phyloP scores from a whole-genome alignment of 2,329 filamentous ascomycete species.

The Xylaria sp. region DNA sequence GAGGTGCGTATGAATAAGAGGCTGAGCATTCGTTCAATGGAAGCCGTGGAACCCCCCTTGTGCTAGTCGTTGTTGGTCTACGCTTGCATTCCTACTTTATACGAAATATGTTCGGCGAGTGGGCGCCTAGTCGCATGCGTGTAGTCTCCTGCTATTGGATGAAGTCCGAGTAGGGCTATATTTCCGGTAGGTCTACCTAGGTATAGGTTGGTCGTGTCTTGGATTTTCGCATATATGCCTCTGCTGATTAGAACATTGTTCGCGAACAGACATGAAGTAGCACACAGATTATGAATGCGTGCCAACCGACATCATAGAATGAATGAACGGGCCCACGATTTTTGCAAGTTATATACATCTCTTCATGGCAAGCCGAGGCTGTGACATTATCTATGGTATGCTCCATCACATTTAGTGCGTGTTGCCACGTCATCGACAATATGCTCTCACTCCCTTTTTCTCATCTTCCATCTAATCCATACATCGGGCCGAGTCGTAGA shows the following conservation, averaged over 20 bases:
- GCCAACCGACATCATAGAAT: not conserved
- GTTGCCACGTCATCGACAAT: constrained; percentile 12
- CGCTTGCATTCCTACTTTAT: not conserved
- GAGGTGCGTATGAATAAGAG: not conserved
- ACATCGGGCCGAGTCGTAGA: constrained; percentile 9
- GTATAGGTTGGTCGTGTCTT: not conserved
- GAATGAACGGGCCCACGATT: not conserved
- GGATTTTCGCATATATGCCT: not conserved
- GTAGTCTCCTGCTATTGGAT: not conserved
- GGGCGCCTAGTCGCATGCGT: not conserved
- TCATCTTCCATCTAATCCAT: constrained; percentile 22
- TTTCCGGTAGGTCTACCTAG: not conserved
- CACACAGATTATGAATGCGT: not conserved
- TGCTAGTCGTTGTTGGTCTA: not conserved
- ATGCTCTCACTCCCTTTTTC: constrained; percentile 11
- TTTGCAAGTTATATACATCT: not conserved
- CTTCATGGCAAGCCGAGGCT: constrained; percentile 19
- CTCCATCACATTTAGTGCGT: constrained; percentile 13
- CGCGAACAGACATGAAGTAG: not conserved
- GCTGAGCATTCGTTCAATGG: not conserved
- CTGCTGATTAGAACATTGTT: not conserved
- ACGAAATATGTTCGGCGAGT: not conserved
- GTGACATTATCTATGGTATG: constrained; percentile 30
- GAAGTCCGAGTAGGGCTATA: not conserved
- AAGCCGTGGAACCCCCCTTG: not conserved